Percentiles rank a stretch among this genome's conserved stretches.
Conservation (phyloP, 129 eudicot genomes). For the Centaurea solstitialis region DNA sequence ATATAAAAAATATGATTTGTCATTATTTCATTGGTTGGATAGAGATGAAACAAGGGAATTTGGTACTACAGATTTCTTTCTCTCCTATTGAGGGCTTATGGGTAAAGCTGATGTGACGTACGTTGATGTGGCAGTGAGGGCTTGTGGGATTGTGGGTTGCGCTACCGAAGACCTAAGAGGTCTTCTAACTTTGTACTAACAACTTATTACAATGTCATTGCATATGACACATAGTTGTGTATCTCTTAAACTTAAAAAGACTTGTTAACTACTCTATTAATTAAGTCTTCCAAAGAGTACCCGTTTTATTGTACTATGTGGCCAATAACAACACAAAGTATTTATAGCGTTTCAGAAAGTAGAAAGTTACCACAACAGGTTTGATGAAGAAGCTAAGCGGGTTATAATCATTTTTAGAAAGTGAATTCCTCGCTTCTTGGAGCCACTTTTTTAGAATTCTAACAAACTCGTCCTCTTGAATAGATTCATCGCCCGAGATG, state of each 20-base stretch:
- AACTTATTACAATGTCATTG: not conserved
- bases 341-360: not conserved
- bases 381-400: slow-evolving; percentile 26
- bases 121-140: too few species aligned
- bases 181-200: not conserved
- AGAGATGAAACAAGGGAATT: too few species aligned
- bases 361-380: slow-evolving; percentile 30
- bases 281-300: not conserved
- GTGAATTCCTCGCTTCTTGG: slow-evolving; percentile 34
- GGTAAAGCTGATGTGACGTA: too few species aligned
- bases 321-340: not conserved
- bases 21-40: too few species aligned
- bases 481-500: slow-evolving; percentile 40
- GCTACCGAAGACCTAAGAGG: too few species aligned
- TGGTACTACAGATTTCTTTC: too few species aligned
- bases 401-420: slow-evolving; percentile 24
- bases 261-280: not conserved
- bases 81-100: too few species aligned
- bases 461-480: slow-evolving; percentile 54
- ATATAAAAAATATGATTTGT: too few species aligned
- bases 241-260: not conserved
- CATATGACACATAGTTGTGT: not conserved
- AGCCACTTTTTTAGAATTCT: slow-evolving; percentile 43
- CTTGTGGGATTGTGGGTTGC: too few species aligned
- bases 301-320: not conserved